Evolutionary conservation across 257 asterid genomes (phyloP), one percentile per base, ranked within the genome.

Genomic region (Capsicum chinense): DNA sequence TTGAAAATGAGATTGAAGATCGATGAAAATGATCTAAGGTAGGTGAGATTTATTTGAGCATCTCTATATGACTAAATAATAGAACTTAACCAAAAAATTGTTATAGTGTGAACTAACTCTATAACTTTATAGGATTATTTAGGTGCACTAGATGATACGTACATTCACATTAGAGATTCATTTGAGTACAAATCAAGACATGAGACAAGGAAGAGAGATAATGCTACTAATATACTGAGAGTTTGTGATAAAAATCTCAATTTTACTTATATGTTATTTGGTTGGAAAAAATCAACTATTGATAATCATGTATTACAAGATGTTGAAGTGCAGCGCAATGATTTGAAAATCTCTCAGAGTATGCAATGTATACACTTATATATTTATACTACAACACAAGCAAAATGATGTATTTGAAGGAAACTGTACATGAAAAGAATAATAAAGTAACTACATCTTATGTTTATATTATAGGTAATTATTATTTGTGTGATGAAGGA

Each of bases 121-220:
- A 57, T 15, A 57, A 0, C 1, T 16, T 57, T 57, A 15, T 33
- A 85, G 69, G 69, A 35, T 33, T 63, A 74, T 16, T 47, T 73
- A 35, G 79, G 83, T 5, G 86, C 63, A 3, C 11, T 73, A 15
- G 19, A 57, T 15, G 59, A n/a, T 56, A 56, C 17, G 14, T 14
- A 57, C 7, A 14, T 57, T 4, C 19, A 57, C 2, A 57, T 71
- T 47, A 21, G 60, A 12, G 59, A 14, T 35, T 14, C 0, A 12
- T 7, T 3, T 3, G 9, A 5, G 8, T 17, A 39, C 16, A 60
- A 71, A 10, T 19, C 5, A 2, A n/a, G 69, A 2, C 64, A 79
- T 19, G 11, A n/a, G 15, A 63, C 10, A 33, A 79, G 86, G 14
- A 84, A 84, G 21, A 33, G 80, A 3, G 63, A 62, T 5, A 7